These are phyloP conservation scores for Phytophthora tentaculata DNA, from an alignment of 352 stramenopile species.

Conservation along the genomic window DNA sequence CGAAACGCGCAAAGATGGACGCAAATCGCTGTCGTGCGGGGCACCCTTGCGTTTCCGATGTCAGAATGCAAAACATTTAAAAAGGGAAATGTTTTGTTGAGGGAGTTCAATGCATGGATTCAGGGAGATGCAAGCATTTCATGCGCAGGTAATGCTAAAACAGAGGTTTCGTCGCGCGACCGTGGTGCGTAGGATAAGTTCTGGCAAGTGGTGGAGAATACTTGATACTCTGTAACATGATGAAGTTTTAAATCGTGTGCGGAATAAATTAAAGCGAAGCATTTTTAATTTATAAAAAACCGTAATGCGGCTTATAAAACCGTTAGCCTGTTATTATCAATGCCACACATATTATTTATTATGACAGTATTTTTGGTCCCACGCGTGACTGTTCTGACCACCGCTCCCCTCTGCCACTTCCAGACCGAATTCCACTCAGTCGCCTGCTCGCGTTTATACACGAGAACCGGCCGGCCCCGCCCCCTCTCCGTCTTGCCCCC, in stretches of 20 bases:
- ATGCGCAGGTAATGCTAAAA: neutral
- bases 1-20: constrained; percentile 16
- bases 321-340: too few relatives aligned
- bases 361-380: constrained; percentile 4
- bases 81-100: neutral
- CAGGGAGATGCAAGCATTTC: too few relatives aligned
- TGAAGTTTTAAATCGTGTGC: too few relatives aligned
- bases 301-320: too few relatives aligned
- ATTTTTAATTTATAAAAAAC: too few relatives aligned
- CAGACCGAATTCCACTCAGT: constrained; percentile 11
- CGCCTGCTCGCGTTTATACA: neutral
- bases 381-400: constrained; percentile 6
- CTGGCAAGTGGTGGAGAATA: neutral
- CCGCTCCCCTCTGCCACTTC: constrained; percentile 24
- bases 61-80: neutral
- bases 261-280: too few relatives aligned
- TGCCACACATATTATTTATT: too few relatives aligned
- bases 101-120: too few relatives aligned
- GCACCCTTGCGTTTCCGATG: neutral
- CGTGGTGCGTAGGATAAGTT: constrained; percentile 5
- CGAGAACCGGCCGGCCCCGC: neutral
- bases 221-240: too few relatives aligned
- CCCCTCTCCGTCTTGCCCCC: neutral
- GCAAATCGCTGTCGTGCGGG: constrained; percentile 25
- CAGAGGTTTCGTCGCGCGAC: constrained; percentile 10